Evolutionary conservation across 2,329 filamentous ascomycete genomes (phyloP), one percentile per base, ranked within the genome.

Genomic region (Claviceps sp.): DNA sequence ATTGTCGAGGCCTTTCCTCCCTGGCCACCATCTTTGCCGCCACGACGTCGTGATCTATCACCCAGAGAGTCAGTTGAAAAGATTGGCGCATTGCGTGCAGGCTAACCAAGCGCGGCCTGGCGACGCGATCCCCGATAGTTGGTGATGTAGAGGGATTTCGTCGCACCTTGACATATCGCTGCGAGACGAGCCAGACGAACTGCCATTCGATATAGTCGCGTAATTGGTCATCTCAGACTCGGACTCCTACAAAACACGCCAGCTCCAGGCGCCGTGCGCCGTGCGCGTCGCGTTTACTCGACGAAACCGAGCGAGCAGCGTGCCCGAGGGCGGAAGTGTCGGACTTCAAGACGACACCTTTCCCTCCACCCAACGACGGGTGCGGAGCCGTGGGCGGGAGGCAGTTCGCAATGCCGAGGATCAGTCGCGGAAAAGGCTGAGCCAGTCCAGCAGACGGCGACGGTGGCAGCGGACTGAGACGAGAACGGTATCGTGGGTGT

Each of bases 1-100:
- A 85, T 68, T 81, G 87, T 95, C 60, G 87, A 86, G 60, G 93
- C 93, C 63, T 90, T 80, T 51, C 93, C 90, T 24, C 65, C 65
- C 54, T 66, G 62, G 55, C 85, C 85, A 52, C 76, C 78, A 67
- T 86, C 81, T 70, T 89, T 89, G 61, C 84, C 82, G 57, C 77
- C 79, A 63, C 82, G 73, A 59, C 76, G 72, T 65, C 82, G 78
- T 63, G 69, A 67, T 67, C 77, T 78, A 55, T n/a, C 47, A 24
- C 13, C 40, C 41, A 24, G 18, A 22, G 38, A 50, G 37, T 54
- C 37, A 59, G 52, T 42, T 40, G 30, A 45, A 22, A 30, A n/a
- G 8, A 20, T 13, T 5, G 4, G 20, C 30, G 20, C 20, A 43
- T 43, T 13, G 40, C 18, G 40, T 20, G 13, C 20, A 20, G 40